These are phyloP conservation scores for Aspergillus diversus DNA, from an alignment of 495 filamentous ascomycete genomes.

Conservation along the genomic window DNA sequence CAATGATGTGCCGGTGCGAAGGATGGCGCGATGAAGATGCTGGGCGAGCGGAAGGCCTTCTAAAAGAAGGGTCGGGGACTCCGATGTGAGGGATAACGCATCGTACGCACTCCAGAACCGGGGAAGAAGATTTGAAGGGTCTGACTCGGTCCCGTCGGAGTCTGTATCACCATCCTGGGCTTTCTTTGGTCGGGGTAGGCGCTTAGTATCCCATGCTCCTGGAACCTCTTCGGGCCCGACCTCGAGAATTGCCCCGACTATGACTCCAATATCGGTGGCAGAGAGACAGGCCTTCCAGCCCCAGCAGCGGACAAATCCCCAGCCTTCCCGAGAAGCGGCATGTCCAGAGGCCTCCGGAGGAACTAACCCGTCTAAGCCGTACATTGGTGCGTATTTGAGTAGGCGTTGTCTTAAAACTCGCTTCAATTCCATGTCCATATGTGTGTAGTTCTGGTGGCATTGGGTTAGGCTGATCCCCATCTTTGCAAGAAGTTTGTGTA, in stretches of 20 bases:
- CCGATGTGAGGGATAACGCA: conserved; percentile 61
- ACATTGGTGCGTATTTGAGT: conserved; percentile 85
- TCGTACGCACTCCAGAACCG: conserved; percentile 96
- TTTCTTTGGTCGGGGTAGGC: conserved; percentile 37
- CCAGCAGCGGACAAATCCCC: conserved; percentile 97
- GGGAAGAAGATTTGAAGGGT: conserved; percentile 45
- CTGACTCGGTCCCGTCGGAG: conserved; percentile 33
- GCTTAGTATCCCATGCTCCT: conserved; percentile 42
- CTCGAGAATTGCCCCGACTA: conserved; percentile 89
- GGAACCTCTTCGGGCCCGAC: conserved; percentile 63
- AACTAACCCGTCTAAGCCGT: conserved; percentile 90
- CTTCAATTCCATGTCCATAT: conserved; percentile 98
- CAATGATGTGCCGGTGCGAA: conserved; percentile 87
- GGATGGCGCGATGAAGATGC: conserved; percentile 87
- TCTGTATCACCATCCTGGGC: conserved; percentile 37
- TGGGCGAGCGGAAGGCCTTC: conserved; percentile 85
- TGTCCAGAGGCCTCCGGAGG: conserved; percentile 63
- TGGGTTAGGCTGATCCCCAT: conserved; percentile 96
- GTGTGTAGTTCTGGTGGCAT: conserved; percentile 92
- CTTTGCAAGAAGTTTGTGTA: conserved; percentile 96
- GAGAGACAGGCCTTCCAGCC: conserved; percentile 94
- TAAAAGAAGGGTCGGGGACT: conserved; percentile 51
- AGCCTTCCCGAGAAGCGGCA: conserved; percentile 69
- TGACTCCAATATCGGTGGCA: conserved; percentile 87
- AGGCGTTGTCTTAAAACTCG: conserved; percentile 82